These are phyloP conservation scores for Neckera pumila DNA, from an alignment of 225 moss, liverwort and hornwort species.

Conservation along the genomic window DNA sequence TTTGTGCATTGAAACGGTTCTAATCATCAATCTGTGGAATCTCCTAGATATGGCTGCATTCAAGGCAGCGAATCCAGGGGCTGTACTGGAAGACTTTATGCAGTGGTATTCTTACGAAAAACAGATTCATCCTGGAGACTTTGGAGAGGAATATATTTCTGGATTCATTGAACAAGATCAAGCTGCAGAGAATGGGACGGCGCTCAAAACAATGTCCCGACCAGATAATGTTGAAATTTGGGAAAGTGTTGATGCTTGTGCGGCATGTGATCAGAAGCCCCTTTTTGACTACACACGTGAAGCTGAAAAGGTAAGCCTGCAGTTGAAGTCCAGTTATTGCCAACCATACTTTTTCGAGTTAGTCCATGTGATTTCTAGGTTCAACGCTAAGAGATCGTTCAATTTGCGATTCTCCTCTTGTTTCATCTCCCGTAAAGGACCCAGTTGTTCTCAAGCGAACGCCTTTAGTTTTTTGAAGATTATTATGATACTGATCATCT, in stretches of 20 bases:
- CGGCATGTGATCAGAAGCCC: conserved; percentile 64
- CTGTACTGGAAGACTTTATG: conserved; percentile 76
- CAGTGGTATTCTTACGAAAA: conserved; percentile 77
- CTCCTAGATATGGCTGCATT: conserved; percentile 81
- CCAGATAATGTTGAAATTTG: conserved; percentile 67
- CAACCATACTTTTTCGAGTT: neutral
- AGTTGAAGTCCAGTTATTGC: neutral
- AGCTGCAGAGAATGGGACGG: conserved; percentile 30
- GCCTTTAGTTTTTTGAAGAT: neutral
- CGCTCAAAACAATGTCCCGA: conserved; percentile 55
- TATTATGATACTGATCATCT: neutral
- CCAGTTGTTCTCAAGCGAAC: neutral
- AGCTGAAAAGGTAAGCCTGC: conserved; percentile 71
- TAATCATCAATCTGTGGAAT: neutral
- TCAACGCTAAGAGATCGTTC: neutral
- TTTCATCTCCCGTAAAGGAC: neutral
- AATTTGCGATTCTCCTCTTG: neutral
- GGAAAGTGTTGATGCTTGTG: conserved; percentile 57
- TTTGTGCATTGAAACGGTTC: neutral
- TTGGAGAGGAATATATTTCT: conserved; percentile 28
- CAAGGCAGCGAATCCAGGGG: conserved; percentile 90
- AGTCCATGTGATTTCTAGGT: neutral
- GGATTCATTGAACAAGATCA: conserved; percentile 7
- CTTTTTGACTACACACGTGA: conserved; percentile 83
- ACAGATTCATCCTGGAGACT: conserved; percentile 37